Conservation (phyloP, 352 stramenopile species). For the Pythium sukuiense region DNA sequence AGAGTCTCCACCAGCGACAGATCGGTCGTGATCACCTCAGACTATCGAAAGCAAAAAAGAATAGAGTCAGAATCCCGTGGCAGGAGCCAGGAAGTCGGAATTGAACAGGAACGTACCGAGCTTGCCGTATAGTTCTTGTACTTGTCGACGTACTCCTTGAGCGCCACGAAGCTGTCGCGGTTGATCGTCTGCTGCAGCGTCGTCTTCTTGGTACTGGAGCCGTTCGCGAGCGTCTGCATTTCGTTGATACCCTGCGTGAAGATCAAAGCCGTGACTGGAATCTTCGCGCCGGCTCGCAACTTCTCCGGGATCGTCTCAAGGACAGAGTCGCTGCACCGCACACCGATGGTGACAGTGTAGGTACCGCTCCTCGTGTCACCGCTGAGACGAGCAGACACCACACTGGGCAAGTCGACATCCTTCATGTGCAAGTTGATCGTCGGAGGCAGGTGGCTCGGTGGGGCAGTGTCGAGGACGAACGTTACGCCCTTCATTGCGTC, state of each 20-base stretch:
- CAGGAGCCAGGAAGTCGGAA: too few relatives aligned
- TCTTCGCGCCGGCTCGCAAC: constrained; percentile 48
- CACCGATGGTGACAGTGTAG: constrained; percentile 58
- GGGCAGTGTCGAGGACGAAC: constrained; percentile 69
- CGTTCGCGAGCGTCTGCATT: constrained; percentile 91
- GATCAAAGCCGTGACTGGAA: constrained; percentile 70
- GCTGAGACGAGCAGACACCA: constrained; percentile 71
- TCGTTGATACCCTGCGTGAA: constrained; percentile 93
- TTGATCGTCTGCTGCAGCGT: constrained; percentile 83
- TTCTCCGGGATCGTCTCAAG: constrained; percentile 42
- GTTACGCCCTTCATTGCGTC: constrained; percentile 72
- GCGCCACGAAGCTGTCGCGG: constrained; percentile 73
- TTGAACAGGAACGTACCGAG: constrained; percentile 4
- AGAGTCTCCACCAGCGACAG: constrained; percentile 55
- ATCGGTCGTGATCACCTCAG: constrained; percentile 15
- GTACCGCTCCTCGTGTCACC: constrained; percentile 44
- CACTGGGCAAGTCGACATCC: constrained; percentile 62
- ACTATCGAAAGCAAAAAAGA: constrained; percentile 7
- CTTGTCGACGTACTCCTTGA: constrained; percentile 55
- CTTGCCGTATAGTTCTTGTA: constrained; percentile 28
- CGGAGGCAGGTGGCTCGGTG: constrained; percentile 55
- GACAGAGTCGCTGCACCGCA: constrained; percentile 50
- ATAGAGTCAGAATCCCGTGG: neutral
- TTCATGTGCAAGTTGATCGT: constrained; percentile 82
- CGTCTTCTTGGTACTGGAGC: constrained; percentile 74